Evolutionary conservation across 805 yeast species (phyloP).

Genomic region (Isabelozyma gotoi): DNA sequence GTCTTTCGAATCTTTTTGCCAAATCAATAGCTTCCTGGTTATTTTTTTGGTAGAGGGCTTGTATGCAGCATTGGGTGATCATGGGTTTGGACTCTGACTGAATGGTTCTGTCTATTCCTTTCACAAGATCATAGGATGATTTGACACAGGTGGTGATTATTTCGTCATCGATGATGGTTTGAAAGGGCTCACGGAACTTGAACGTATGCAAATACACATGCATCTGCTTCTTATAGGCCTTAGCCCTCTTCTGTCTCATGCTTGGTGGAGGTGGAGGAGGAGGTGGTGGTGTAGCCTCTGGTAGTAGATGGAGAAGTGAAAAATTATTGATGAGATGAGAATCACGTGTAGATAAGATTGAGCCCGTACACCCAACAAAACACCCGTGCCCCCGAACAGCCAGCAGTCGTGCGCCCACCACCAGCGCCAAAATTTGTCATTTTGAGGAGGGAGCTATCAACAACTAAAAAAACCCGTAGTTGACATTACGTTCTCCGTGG

Average conservation of each 20-base stretch:
- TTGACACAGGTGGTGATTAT: slow-evolving; percentile 63
- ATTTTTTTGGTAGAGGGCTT: slow-evolving; percentile 69
- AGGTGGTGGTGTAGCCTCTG: no score
- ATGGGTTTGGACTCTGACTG: slow-evolving; percentile 84
- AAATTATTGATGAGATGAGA: neutral
- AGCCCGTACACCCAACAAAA: neutral
- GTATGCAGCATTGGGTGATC: slow-evolving; percentile 96
- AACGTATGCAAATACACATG: slow-evolving; percentile 79
- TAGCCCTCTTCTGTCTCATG: slow-evolving; percentile 97
- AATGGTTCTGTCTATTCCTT: slow-evolving; percentile 75
- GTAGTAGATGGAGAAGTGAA: neutral
- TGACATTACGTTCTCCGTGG: neutral
- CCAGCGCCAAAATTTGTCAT: neutral
- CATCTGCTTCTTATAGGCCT: slow-evolving; percentile 91
- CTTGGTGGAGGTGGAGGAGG: no score
- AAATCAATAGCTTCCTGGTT: slow-evolving; percentile 75
- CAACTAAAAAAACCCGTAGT: neutral
- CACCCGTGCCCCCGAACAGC: no score
- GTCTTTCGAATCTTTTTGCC: slow-evolving; percentile 84
- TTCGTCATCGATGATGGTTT: slow-evolving; percentile 82
- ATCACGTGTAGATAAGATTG: neutral
- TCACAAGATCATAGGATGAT: slow-evolving; percentile 74
- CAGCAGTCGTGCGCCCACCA: neutral
- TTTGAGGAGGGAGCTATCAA: neutral
- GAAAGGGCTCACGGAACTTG: slow-evolving; percentile 92